These are phyloP conservation scores for Pleurostoma richardsiae DNA, from an alignment of 2,329 filamentous ascomycete species.

Conservation along the genomic window DNA sequence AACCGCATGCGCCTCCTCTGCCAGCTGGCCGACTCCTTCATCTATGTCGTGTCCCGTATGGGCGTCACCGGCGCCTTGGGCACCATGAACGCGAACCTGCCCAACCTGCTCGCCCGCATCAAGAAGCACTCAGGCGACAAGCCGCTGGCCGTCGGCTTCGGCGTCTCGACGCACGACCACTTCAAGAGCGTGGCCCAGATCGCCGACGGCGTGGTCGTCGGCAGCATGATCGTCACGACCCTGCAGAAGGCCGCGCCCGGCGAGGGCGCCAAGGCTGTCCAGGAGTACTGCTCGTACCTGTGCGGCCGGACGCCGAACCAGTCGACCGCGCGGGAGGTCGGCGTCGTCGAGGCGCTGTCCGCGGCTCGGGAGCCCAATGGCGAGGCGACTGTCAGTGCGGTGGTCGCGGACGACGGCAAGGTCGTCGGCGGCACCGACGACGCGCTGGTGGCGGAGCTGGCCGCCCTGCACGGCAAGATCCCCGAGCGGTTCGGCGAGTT, in stretches of 20 bases:
- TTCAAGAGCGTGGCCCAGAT: constrained; percentile 80
- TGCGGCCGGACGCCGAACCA: constrained; percentile 39
- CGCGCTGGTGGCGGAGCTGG: constrained; percentile 71
- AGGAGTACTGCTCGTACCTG: constrained; percentile 78
- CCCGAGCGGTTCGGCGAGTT: constrained; percentile 92
- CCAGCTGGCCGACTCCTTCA: constrained; percentile 95
- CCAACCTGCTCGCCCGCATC: constrained; percentile 76
- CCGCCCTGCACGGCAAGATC: constrained; percentile 73
- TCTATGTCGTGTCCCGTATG: constrained; percentile 97
- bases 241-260: constrained; percentile 65
- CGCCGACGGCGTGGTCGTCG: constrained; percentile 93
- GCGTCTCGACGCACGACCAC: constrained; percentile 92
- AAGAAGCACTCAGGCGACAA: constrained; percentile 89
- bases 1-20: constrained; percentile 92
- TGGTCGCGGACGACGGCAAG: constrained; percentile 47
- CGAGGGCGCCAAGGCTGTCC: constrained; percentile 65
- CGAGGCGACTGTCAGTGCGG: constrained; percentile 61
- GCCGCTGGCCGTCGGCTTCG: constrained; percentile 90
- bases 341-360: constrained; percentile 63
- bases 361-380: constrained; percentile 55
- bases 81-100: constrained; percentile 73
- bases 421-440: constrained; percentile 37
- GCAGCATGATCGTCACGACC: constrained; percentile 87
- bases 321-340: constrained; percentile 56
- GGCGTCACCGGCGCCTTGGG: constrained; percentile 91